Percentiles rank a stretch among this genome's conserved stretches.
These are phyloP conservation scores for Meira miltonrushii DNA, from an alignment of 1,284 basidiomycete genomes.

Conservation along the genomic window DNA sequence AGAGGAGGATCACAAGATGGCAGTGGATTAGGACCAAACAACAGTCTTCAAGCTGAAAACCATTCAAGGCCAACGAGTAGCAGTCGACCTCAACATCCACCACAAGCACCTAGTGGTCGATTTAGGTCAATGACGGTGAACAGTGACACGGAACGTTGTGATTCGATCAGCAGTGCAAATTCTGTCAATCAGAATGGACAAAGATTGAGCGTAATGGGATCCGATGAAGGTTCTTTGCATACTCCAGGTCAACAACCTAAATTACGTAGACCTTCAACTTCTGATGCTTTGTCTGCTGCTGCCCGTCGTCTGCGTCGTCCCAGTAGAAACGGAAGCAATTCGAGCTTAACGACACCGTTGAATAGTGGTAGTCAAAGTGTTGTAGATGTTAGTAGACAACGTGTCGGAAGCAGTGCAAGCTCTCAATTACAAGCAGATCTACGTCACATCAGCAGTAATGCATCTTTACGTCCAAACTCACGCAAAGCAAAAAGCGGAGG, in stretches of 20 bases:
- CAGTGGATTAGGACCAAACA: not conserved
- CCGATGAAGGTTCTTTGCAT: not conserved
- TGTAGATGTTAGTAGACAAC: not conserved
- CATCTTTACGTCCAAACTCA: no score
- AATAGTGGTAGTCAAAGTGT: not conserved
- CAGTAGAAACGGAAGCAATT: not conserved
- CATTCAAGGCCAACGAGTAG: not conserved
- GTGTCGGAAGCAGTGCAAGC: not conserved
- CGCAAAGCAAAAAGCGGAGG: no score
- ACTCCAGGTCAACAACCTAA: not conserved
- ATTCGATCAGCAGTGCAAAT: not conserved
- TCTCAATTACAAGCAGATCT: no score
- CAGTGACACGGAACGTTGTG: slow-evolving; percentile 22
- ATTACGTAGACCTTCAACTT: not conserved
- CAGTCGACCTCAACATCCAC: not conserved
- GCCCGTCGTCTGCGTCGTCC: slow-evolving; percentile 6
- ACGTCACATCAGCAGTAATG: no score
- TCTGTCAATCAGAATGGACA: not conserved
- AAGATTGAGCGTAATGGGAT: not conserved
- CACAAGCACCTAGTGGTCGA: slow-evolving; percentile 16
- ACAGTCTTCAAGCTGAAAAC: not conserved
- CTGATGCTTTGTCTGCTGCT: slow-evolving; percentile 1
- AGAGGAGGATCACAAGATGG: not conserved
- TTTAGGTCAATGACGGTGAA: slow-evolving; percentile 30
- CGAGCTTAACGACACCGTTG: slow-evolving; percentile 23